phyloP scores from a whole-genome alignment of 371 early-diverging fungal genomes.

The Syncephalastrum sp. region DNA sequence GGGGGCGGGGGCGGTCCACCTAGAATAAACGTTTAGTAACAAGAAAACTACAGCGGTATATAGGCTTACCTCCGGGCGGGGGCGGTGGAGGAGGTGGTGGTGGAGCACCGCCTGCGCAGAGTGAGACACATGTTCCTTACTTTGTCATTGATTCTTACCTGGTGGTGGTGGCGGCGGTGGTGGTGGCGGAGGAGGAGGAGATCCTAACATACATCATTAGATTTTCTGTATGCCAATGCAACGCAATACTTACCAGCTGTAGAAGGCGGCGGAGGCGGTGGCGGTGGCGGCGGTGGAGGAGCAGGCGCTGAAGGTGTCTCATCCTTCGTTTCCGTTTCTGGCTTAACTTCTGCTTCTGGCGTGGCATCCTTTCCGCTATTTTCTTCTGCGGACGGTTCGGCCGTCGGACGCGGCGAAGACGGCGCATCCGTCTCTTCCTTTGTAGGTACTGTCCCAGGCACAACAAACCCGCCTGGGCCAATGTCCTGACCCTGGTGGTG shows the following conservation, averaged over 20 bases:
- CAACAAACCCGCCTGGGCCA: background rate
- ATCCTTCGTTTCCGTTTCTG: too few species aligned
- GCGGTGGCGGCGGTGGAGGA: constrained; percentile 9
- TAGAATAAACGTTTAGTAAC: background rate
- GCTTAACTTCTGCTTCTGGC: too few species aligned
- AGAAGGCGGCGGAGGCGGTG: constrained; percentile 8
- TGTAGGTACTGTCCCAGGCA: constrained; percentile 8
- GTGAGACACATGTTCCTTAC: too few species aligned
- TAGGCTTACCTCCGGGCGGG: constrained; percentile 18
- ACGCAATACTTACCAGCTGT: background rate
- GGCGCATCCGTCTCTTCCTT: background rate
- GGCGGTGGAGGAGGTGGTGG: constrained; percentile 22
- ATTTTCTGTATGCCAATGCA: background rate
- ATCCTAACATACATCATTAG: background rate
- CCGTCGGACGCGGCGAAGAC: too few species aligned
- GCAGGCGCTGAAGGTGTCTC: constrained; percentile 4
- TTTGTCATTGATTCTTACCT: background rate
- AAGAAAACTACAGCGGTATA: too few species aligned
- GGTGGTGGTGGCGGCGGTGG: constrained; percentile 9
- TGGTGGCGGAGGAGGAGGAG: constrained; percentile 3
- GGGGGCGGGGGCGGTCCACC: constrained; percentile 9
- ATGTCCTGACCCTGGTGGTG: too few species aligned
- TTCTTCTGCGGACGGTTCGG: too few species aligned
- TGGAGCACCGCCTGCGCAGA: background rate
- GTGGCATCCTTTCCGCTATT: too few species aligned